phyloP scores from a whole-genome alignment of 2,329 filamentous ascomycete genomes.

The Thielaviopsis ethacetica region DNA sequence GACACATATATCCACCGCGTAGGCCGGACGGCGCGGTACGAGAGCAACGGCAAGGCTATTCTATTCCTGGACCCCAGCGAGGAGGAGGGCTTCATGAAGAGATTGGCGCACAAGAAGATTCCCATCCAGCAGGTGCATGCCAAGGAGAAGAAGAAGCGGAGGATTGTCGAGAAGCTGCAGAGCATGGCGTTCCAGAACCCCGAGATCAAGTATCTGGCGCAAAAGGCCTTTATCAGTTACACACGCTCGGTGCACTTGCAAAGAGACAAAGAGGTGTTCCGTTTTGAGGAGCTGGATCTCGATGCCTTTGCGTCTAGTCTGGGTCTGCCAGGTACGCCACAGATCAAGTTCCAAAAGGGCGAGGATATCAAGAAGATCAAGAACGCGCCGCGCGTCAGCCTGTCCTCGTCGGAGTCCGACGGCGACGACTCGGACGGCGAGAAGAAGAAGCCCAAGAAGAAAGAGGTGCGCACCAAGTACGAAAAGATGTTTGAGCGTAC shows the following conservation, averaged over 20 bases:
- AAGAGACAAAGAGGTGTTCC: slow-evolving; percentile 82
- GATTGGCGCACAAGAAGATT: slow-evolving; percentile 77
- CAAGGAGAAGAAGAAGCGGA: slow-evolving; percentile 75
- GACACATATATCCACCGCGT: slow-evolving; percentile 97
- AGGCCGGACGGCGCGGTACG: slow-evolving; percentile 84
- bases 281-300: slow-evolving; percentile 65
- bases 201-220: slow-evolving; percentile 83
- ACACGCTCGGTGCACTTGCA: slow-evolving; percentile 72
- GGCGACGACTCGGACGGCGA: slow-evolving; percentile 33
- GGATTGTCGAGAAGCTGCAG: slow-evolving; percentile 70
- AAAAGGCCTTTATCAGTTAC: slow-evolving; percentile 92
- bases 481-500: slow-evolving; percentile 95
- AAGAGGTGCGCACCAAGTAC: slow-evolving; percentile 77
- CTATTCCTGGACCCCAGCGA: slow-evolving; percentile 86
- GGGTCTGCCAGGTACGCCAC: slow-evolving; percentile 77
- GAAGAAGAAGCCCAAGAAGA: slow-evolving; percentile 42
- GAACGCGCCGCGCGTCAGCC: slow-evolving; percentile 57
- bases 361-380: slow-evolving; percentile 76
- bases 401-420: slow-evolving; percentile 41
- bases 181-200: slow-evolving; percentile 93
- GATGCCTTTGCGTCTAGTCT: slow-evolving; percentile 75
- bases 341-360: slow-evolving; percentile 85
- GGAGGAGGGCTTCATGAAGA: slow-evolving; percentile 76
- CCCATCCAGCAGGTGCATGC: slow-evolving; percentile 77
- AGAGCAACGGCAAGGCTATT: slow-evolving; percentile 73